Conservation (phyloP, 306 rosid genomes). For the Malus domestica region ASM211411v1 NC_041803.1:21156501-21157000, state of each 20-base stretch:
- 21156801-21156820: not conserved
- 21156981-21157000: no score
- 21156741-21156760: conserved; percentile 1
- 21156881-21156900: not conserved
- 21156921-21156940: no score
- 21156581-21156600: not conserved
- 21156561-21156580: not conserved
- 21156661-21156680: not conserved
- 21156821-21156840: conserved; percentile 23
- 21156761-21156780: conserved; percentile 13
- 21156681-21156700: not conserved
- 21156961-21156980: no score
- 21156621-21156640: no score
- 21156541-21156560: not conserved
- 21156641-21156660: not conserved
- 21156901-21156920: no score
- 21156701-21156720: not conserved
- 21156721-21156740: not conserved
- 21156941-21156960: no score
- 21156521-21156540: not conserved
- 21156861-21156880: not conserved
- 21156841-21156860: not conserved
- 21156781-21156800: not conserved
- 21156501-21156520: no score
- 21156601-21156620: no score